These are phyloP conservation scores for Colletotrichum horii DNA, from an alignment of 2,329 filamentous ascomycete species.

Conservation along the genomic window DNA sequence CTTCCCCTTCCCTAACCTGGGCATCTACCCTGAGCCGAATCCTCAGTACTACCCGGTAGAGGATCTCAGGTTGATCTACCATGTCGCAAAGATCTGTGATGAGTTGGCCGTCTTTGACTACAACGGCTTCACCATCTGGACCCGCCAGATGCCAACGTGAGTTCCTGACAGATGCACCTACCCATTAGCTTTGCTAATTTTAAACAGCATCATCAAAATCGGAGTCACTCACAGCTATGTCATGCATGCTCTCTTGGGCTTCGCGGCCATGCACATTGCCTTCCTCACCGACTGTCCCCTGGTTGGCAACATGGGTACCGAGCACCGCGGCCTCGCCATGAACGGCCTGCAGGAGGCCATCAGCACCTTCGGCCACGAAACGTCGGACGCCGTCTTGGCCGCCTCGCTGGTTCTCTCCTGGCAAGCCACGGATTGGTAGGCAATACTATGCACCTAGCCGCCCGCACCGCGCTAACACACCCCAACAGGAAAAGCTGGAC, in stretches of 20 bases:
- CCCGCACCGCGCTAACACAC: slow-evolving; percentile 36
- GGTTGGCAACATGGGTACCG: slow-evolving; percentile 86
- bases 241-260: slow-evolving; percentile 90
- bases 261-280: slow-evolving; percentile 93
- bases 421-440: slow-evolving; percentile 96
- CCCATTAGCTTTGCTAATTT: background rate
- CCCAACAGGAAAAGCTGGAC: slow-evolving; percentile 83
- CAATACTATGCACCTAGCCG: slow-evolving; percentile 38
- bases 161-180: slow-evolving; percentile 36
- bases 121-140: slow-evolving; percentile 90
- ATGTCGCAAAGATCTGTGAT: slow-evolving; percentile 84
- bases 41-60: slow-evolving; percentile 76
- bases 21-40: slow-evolving; percentile 75
- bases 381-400: slow-evolving; percentile 89
- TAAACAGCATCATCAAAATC: slow-evolving; percentile 76
- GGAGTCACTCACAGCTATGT: slow-evolving; percentile 85
- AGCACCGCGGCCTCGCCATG: slow-evolving; percentile 84
- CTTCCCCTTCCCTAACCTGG: slow-evolving; percentile 84
- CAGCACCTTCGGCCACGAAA: slow-evolving; percentile 80
- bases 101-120: slow-evolving; percentile 80
- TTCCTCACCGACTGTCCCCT: slow-evolving; percentile 86
- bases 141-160: slow-evolving; percentile 89
- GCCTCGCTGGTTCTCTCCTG: slow-evolving; percentile 92
- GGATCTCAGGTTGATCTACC: slow-evolving; percentile 88
- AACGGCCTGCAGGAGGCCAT: slow-evolving; percentile 90